These are phyloP conservation scores for Daldinia concentrica DNA, from an alignment of 495 filamentous ascomycete genomes.

Conservation along the genomic window DNA sequence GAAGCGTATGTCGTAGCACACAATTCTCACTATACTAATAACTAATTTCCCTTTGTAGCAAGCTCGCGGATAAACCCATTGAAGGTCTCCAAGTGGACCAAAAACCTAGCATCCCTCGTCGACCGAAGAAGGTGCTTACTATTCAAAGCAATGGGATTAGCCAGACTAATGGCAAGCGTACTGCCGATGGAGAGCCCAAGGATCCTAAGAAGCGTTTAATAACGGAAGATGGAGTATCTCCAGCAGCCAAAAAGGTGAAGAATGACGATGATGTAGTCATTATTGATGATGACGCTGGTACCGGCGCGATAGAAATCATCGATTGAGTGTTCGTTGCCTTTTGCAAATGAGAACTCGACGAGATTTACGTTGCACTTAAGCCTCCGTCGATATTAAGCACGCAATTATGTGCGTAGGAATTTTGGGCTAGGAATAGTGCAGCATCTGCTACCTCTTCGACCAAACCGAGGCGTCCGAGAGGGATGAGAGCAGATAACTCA, in stretches of 20 bases:
- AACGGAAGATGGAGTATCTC: conserved; percentile 43
- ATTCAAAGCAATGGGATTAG: conserved; percentile 47
- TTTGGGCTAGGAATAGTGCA: conserved; percentile 78
- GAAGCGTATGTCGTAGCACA: conserved; percentile 55
- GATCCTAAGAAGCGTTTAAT: conserved; percentile 49
- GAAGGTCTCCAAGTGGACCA: conserved; percentile 44
- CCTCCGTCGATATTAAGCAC: conserved; percentile 88
- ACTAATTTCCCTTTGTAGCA: conserved; percentile 38
- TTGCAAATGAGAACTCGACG: background rate
- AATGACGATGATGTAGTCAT: conserved; percentile 57
- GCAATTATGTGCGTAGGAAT: conserved; percentile 84
- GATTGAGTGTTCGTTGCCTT: conserved; percentile 50
- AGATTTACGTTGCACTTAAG: conserved; percentile 67
- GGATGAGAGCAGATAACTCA: conserved; percentile 59
- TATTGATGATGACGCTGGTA: conserved; percentile 64
- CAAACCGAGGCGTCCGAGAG: conserved; percentile 73
- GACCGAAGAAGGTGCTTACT: conserved; percentile 50
- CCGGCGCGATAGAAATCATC: conserved; percentile 79
- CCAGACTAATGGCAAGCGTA: conserved; percentile 45
- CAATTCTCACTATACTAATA: conserved; percentile 6
- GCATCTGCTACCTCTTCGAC: conserved; percentile 81
- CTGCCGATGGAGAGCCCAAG: conserved; percentile 32
- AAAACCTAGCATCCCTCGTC: conserved; percentile 56
- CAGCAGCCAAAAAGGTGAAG: conserved; percentile 57
- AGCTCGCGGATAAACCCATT: conserved; percentile 53